Evolutionary conservation across 306 rosid genomes (phyloP).

Genomic region (Rubus parviflorus): DNA sequence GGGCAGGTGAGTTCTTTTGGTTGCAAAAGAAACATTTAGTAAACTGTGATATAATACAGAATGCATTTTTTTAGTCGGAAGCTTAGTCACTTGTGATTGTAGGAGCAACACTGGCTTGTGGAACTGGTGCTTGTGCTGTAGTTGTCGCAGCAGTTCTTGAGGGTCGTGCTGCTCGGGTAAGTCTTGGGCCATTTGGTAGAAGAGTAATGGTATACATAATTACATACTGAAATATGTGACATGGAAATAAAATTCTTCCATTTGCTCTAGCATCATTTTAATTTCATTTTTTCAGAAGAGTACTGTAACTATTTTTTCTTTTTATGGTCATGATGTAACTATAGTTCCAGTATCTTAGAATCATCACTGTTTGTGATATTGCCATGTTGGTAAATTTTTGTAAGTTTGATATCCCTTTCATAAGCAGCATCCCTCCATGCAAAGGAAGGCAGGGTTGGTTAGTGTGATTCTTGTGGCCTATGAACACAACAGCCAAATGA

Average conservation of each 20-base stretch:
- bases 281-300: not conserved
- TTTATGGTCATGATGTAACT: not conserved
- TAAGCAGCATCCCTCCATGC: not conserved
- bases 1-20: constrained; percentile 66
- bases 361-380: not conserved
- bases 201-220: no score
- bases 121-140: constrained; percentile 93
- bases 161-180: constrained; percentile 81
- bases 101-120: constrained; percentile 94
- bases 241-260: no score
- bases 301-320: no score
- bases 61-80: not conserved
- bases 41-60: not conserved
- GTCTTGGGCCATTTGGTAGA: not conserved
- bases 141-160: constrained; percentile 95
- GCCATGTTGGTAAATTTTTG: no score
- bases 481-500: not conserved
- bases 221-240: no score
- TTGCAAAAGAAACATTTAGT: not conserved
- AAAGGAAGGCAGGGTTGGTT: not conserved
- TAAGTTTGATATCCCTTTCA: not conserved
- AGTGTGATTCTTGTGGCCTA: not conserved
- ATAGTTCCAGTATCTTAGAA: not conserved
- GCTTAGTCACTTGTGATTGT: constrained; percentile 24
- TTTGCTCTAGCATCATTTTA: no score